Conservation (phyloP, 2,329 filamentous ascomycete genomes). For the Paradendryphiella salina region DNA sequence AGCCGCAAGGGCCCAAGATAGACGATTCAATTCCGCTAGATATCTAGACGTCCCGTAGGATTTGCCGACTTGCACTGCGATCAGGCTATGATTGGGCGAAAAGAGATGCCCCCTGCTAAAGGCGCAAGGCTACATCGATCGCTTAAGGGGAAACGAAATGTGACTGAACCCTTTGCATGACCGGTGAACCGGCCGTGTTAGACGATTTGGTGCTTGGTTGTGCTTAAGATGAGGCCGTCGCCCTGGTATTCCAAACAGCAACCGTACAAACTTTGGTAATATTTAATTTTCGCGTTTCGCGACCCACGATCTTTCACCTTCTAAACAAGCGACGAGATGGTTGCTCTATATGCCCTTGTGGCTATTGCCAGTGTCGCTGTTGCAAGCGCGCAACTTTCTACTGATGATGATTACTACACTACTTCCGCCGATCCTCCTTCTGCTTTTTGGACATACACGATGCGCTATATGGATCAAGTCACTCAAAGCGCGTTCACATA, state of each 20-base stretch:
- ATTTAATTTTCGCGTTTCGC: slow-evolving; percentile 16
- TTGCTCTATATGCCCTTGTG: slow-evolving; percentile 17
- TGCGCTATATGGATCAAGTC: slow-evolving; percentile 22
- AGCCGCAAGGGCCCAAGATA: slow-evolving; percentile 22
- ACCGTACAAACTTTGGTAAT: slow-evolving; percentile 15
- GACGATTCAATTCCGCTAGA: slow-evolving; percentile 22
- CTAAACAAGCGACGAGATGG: slow-evolving; percentile 16
- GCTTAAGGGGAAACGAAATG: slow-evolving; percentile 25
- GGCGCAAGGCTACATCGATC: slow-evolving; percentile 24
- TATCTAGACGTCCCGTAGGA: slow-evolving; percentile 14
- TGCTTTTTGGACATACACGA: slow-evolving; percentile 34
- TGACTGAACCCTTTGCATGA: slow-evolving; percentile 18
- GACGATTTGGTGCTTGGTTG: slow-evolving; percentile 15
- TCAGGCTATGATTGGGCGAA: slow-evolving; percentile 15
- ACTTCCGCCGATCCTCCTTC: slow-evolving; percentile 5
- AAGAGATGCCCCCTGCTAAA: slow-evolving; percentile 1
- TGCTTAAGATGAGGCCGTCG: slow-evolving; percentile 28
- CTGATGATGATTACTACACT: background rate
- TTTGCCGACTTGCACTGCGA: slow-evolving; percentile 13
- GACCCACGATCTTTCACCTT: slow-evolving; percentile 7
- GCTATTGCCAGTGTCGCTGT: slow-evolving; percentile 18
- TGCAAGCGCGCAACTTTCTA: slow-evolving; percentile 17
- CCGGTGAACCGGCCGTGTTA: slow-evolving; percentile 28
- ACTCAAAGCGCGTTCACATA: slow-evolving; percentile 25
- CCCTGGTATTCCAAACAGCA: slow-evolving; percentile 16